Percentiles rank a stretch among this genome's conserved stretches.
These are phyloP conservation scores for Physaria fendleri DNA, from an alignment of 345 rosid species.

Conservation along the genomic window DNA sequence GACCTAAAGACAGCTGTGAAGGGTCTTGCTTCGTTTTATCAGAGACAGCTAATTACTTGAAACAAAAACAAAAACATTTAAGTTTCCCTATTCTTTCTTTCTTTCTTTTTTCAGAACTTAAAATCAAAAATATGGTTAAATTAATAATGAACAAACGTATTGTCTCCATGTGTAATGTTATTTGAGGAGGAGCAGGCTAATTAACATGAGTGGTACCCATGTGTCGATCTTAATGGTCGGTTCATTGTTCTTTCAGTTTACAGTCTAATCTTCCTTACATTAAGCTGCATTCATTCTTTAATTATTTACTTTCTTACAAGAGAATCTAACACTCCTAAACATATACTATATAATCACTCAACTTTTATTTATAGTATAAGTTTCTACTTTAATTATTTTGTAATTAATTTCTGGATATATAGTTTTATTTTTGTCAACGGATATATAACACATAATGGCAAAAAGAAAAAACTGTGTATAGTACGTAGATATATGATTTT, in stretches of 20 bases:
- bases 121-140: neutral
- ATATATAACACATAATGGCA: too few relatives aligned
- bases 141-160: neutral
- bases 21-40: neutral
- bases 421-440: too few relatives aligned
- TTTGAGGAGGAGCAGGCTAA: neutral
- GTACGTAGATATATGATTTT: too few relatives aligned
- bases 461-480: too few relatives aligned
- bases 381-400: too few relatives aligned
- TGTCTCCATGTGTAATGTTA: neutral
- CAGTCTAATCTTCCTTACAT: neutral
- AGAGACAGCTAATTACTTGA: neutral
- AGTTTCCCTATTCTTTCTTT: neutral
- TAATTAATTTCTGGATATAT: too few relatives aligned
- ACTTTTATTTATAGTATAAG: too few relatives aligned
- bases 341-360: too few relatives aligned
- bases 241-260: neutral
- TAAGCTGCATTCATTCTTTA: neutral
- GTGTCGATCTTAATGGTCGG: conserved; percentile 11
- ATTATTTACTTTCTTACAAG: neutral
- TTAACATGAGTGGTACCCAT: neutral
- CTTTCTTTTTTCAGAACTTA: neutral
- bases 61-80: neutral
- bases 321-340: too few relatives aligned
- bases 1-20: neutral